Evolutionary conservation across 169 alveolate species (phyloP), one percentile per base, ranked within the genome.

Genomic region (Cryptosporidium muris): DNA sequence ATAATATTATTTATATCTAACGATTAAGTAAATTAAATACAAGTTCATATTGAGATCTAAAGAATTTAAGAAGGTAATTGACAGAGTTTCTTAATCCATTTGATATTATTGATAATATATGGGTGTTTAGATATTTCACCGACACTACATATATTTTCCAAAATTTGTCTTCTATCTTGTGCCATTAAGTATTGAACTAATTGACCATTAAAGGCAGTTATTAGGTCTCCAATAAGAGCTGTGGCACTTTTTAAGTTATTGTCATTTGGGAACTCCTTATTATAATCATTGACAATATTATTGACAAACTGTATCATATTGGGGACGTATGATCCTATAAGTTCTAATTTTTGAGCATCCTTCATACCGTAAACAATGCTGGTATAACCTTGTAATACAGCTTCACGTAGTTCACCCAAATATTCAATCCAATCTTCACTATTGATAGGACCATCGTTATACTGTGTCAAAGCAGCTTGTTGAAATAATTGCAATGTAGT

Each of bases 361-460:
- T 93, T 93, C 90, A 94, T 81, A 49, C 97, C 96, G 88, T 94
- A 93, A 8, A 94, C 92, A 53, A 94, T 93, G 37, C 96, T 95
- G 42, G 95, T 92, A 80, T 92, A 92, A 34, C 97, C 94, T 82
- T 92, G 93, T 63, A 95, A 82, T 38, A 91, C 94, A 4, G 96
- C 93, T 80, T 94, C 97, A 45, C 97, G 91, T 37, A 95, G 93
- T 65, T 93, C 95, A 63, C 93, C 93, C 67, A 95, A 92, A 82
- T 94, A 95, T 91, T 91, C 92, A 45, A 93, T 80, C 97, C 97
- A 95, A 65, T 95, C 98, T 80, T 94, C 98, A 90, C 91, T 95
- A 52, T 92, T 95, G 45, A 89, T 82, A 4, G 97, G 95, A 36
- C 97, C 97, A 63, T 94, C 91, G 12, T 90, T 95, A 64, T 90